Evolutionary conservation across 2,329 filamentous ascomycete genomes (phyloP).

Genomic region (Pestalotiopsis sp.): DNA sequence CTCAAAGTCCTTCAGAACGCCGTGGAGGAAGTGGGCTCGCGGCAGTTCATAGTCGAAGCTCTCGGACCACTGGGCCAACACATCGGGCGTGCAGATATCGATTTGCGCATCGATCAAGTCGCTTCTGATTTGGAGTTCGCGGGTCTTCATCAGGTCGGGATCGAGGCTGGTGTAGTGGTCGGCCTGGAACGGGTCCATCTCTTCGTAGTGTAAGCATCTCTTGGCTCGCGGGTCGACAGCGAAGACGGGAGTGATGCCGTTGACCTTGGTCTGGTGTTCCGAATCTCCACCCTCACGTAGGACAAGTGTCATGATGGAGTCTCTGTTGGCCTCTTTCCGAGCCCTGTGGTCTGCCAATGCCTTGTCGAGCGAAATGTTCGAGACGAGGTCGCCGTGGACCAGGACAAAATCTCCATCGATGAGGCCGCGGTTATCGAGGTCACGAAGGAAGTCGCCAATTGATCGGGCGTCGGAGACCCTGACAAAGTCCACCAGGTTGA

Average conservation of each 20-base stretch:
- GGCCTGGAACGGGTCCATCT: slow-evolving; percentile 70
- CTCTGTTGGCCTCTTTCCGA: slow-evolving; percentile 80
- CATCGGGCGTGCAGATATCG: slow-evolving; percentile 96
- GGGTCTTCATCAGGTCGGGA: slow-evolving; percentile 70
- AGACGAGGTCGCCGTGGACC: slow-evolving; percentile 89
- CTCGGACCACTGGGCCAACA: slow-evolving; percentile 92
- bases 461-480: slow-evolving; percentile 81
- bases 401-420: slow-evolving; percentile 90
- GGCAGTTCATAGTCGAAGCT: slow-evolving; percentile 96
- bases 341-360: slow-evolving; percentile 78
- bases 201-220: slow-evolving; percentile 90
- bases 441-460: slow-evolving; percentile 90
- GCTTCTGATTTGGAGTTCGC: slow-evolving; percentile 77
- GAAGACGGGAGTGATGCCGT: slow-evolving; percentile 78
- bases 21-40: slow-evolving; percentile 83
- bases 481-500: slow-evolving; percentile 79
- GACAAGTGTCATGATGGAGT: slow-evolving; percentile 97
- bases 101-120: slow-evolving; percentile 94
- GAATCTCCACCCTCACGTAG: slow-evolving; percentile 72
- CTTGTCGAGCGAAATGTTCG: slow-evolving; percentile 81
- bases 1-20: slow-evolving; percentile 94
- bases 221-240: slow-evolving; percentile 79
- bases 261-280: slow-evolving; percentile 74
- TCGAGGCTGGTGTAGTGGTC: slow-evolving; percentile 73
- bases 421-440: slow-evolving; percentile 82